A percentile compares a stretch with the other conserved stretches of the same genome.
These are phyloP conservation scores for Trichoderma pleuroti DNA, from an alignment of 2,329 filamentous ascomycete species.

Conservation along the genomic window DNA sequence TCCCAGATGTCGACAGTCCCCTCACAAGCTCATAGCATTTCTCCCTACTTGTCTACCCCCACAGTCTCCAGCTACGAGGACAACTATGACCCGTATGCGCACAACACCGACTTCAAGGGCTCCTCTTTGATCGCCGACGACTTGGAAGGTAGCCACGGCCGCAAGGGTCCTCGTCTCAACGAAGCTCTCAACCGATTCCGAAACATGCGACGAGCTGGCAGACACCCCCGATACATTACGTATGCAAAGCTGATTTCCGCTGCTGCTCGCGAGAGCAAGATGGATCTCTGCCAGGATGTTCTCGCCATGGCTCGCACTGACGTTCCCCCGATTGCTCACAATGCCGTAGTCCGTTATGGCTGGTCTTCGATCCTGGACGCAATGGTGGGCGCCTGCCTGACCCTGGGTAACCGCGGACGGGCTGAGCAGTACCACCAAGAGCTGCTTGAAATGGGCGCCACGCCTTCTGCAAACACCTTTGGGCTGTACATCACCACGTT, in stretches of 20 bases:
- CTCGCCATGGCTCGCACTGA: constrained; percentile 85
- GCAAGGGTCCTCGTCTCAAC: constrained; percentile 68
- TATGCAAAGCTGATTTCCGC: constrained; percentile 93
- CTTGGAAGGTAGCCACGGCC: constrained; percentile 74
- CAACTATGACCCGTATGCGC: constrained; percentile 84
- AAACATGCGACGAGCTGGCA: constrained; percentile 88
- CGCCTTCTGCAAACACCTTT: constrained; percentile 95
- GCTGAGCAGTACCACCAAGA: constrained; percentile 90
- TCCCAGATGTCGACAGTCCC: constrained; percentile 44
- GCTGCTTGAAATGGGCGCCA: constrained; percentile 81
- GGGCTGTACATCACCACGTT: constrained; percentile 98
- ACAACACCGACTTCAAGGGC: constrained; percentile 88
- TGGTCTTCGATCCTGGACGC: constrained; percentile 96
- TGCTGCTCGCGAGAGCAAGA: constrained; percentile 79
- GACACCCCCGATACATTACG: constrained; percentile 91
- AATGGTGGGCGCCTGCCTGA: constrained; percentile 91
- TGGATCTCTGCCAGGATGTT: constrained; percentile 80
- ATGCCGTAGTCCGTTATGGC: constrained; percentile 83
- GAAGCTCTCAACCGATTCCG: constrained; percentile 81
- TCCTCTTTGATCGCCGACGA: constrained; percentile 88
- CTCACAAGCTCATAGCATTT: constrained; percentile 43
- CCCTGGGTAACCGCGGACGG: constrained; percentile 71
- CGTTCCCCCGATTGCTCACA: constrained; percentile 79
- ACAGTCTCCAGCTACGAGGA: constrained; percentile 68
- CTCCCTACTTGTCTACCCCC: constrained; percentile 52